Percentiles rank a stretch among this genome's conserved stretches.
phyloP scores from a whole-genome alignment of 2,329 filamentous ascomycete genomes.

The Ophiocordyceps polyrhachis-furcata region DNA sequence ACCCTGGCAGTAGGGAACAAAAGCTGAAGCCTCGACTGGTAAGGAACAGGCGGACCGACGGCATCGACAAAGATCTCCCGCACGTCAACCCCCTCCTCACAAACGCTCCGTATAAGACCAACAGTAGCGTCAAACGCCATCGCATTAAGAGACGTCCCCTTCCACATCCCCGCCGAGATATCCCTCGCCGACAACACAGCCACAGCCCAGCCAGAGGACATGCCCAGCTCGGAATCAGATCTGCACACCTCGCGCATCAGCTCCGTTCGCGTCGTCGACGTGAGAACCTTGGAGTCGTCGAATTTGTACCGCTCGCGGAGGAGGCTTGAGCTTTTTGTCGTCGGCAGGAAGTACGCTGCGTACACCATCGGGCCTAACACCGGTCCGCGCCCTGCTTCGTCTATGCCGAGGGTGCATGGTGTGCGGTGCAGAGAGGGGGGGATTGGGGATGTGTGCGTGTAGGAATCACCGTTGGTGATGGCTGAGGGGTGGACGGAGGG shows the following conservation, averaged over 20 bases:
- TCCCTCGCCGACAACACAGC: slow-evolving; percentile 65
- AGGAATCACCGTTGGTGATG: slow-evolving; percentile 47
- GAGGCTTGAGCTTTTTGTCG: slow-evolving; percentile 49
- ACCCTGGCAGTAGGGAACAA: slow-evolving; percentile 64
- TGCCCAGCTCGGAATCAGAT: slow-evolving; percentile 26
- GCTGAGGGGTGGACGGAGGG: slow-evolving; percentile 43
- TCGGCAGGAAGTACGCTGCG: slow-evolving; percentile 56
- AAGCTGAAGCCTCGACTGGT: slow-evolving; percentile 68
- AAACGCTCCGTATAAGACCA: slow-evolving; percentile 57
- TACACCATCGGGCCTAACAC: slow-evolving; percentile 74
- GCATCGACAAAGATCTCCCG: slow-evolving; percentile 90
- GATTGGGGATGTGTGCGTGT: slow-evolving; percentile 49
- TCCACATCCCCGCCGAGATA: slow-evolving; percentile 64
- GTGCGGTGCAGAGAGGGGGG: slow-evolving; percentile 36
- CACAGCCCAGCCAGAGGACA: slow-evolving; percentile 64
- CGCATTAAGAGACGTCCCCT: slow-evolving; percentile 55
- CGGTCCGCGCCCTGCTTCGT: slow-evolving; percentile 84
- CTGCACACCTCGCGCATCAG: slow-evolving; percentile 58
- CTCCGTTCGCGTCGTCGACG: slow-evolving; percentile 53
- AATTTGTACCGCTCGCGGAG: slow-evolving; percentile 69
- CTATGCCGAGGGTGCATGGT: slow-evolving; percentile 63
- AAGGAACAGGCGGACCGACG: slow-evolving; percentile 62
- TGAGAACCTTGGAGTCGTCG: slow-evolving; percentile 88
- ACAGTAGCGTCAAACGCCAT: slow-evolving; percentile 91
- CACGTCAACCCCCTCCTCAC: slow-evolving; percentile 63